Conservation (phyloP, 768 basidiomycete species). For the Hygrophoropsis aurantiaca region DNA sequence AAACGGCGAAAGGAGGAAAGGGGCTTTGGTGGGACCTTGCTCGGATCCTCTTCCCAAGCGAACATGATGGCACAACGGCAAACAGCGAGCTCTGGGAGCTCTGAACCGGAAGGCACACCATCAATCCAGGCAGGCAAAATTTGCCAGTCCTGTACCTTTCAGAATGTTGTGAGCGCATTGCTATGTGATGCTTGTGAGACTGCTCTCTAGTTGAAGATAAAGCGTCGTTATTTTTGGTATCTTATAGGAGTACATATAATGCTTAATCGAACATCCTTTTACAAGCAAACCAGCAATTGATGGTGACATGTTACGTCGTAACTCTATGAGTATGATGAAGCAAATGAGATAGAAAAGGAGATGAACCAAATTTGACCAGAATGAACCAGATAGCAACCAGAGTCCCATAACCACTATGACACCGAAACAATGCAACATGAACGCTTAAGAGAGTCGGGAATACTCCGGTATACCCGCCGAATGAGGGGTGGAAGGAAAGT, state of each 20-base stretch:
- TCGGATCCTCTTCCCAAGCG: slow-evolving; percentile 41
- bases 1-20: slow-evolving; percentile 54
- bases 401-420: slow-evolving; percentile 28
- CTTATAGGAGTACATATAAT: slow-evolving; percentile 34
- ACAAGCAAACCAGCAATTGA: slow-evolving; percentile 16
- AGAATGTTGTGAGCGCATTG: slow-evolving; percentile 43
- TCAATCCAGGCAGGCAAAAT: slow-evolving; percentile 31
- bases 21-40: slow-evolving; percentile 74
- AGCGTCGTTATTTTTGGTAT: slow-evolving; percentile 25
- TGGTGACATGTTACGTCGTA: slow-evolving; percentile 18
- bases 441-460: slow-evolving; percentile 18
- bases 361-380: slow-evolving; percentile 2
- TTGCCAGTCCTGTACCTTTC: slow-evolving; percentile 60
- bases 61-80: neutral
- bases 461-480: slow-evolving; percentile 21
- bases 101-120: slow-evolving; percentile 27
- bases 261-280: slow-evolving; percentile 27
- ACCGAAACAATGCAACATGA: slow-evolving; percentile 14
- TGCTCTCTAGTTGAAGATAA: slow-evolving; percentile 28
- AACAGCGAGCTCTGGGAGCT: slow-evolving; percentile 28
- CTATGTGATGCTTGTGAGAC: slow-evolving; percentile 49
- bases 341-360: slow-evolving; percentile 20
- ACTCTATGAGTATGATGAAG: slow-evolving; percentile 30
- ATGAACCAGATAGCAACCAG: slow-evolving; percentile 22
- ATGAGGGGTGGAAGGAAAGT: slow-evolving; percentile 24